Percentiles rank a stretch among this genome's conserved stretches.
phyloP scores from a whole-genome alignment of 257 asterid genomes.

The Solanum tacnaense region DNA sequence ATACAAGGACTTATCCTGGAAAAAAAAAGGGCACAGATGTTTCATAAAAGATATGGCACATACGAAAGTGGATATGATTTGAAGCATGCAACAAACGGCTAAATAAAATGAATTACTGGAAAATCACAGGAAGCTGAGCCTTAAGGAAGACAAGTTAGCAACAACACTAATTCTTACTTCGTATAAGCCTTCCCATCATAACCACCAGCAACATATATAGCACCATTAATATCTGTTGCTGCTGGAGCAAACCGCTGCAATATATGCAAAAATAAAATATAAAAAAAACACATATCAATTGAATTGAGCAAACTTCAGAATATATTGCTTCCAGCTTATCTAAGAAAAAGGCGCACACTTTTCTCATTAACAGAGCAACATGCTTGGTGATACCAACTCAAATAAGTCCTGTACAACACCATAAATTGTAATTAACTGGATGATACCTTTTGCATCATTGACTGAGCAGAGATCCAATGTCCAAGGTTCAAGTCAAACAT shows the following conservation, averaged over 20 bases:
- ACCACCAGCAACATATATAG: slow-evolving; percentile 63
- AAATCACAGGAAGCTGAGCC: neutral
- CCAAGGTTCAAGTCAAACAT: slow-evolving; percentile 37
- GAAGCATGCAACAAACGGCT: neutral
- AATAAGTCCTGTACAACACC: neutral
- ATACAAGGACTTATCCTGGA: neutral
- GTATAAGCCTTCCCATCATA: slow-evolving; percentile 43
- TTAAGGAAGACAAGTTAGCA: neutral
- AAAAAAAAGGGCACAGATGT: neutral
- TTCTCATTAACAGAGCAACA: neutral
- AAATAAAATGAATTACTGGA: neutral
- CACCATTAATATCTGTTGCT: slow-evolving; percentile 39
- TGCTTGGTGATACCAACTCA: neutral
- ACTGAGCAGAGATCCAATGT: slow-evolving; percentile 38
- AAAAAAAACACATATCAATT: neutral
- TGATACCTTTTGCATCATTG: slow-evolving; percentile 62
- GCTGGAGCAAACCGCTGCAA: slow-evolving; percentile 51
- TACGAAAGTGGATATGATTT: neutral
- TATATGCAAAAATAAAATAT: neutral
- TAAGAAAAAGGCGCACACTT: neutral
- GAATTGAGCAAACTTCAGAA: neutral
- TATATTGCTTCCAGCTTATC: neutral
- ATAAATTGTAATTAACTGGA: neutral
- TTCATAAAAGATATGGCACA: neutral
- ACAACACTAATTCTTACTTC: slow-evolving; percentile 27